Evolutionary conservation across 73 alveolate species (phyloP).

Genomic region (Paramecium caudatum): DNA sequence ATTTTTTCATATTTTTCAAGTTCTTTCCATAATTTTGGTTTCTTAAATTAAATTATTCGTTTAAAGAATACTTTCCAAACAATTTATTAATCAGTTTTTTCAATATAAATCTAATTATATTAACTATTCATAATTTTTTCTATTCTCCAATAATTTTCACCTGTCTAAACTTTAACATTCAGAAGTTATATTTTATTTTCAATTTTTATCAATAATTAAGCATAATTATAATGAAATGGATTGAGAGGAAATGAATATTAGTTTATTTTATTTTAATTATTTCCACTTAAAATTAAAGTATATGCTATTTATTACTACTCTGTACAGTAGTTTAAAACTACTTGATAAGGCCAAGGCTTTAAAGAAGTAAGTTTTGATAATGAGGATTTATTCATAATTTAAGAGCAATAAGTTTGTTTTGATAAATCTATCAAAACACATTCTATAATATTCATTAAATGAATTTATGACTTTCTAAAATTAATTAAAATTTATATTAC

Average conservation of each 20-base stretch:
- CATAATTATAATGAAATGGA: too few relatives aligned
- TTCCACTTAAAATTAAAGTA: slow-evolving; percentile 19
- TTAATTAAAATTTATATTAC: background rate
- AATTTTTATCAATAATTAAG: too few relatives aligned
- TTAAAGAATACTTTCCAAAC: too few relatives aligned
- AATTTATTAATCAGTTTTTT: too few relatives aligned
- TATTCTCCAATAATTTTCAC: too few relatives aligned
- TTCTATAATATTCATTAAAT: background rate
- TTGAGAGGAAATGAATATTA: slow-evolving; percentile 11
- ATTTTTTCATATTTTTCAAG: too few relatives aligned
- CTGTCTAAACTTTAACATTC: too few relatives aligned
- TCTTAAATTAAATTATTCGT: too few relatives aligned
- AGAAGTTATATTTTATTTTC: too few relatives aligned
- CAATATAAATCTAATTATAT: too few relatives aligned
- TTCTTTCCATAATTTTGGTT: too few relatives aligned
- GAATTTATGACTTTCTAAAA: background rate
- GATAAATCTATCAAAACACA: background rate
- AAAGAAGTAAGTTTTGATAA: background rate
- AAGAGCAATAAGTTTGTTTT: background rate
- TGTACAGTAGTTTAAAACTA: background rate
- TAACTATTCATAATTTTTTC: too few relatives aligned
- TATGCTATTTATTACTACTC: background rate
- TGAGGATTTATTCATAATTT: background rate
- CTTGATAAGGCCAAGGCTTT: slow-evolving; percentile 34
- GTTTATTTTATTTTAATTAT: background rate